These are phyloP conservation scores for Aspergillus hortae DNA, from an alignment of 2,329 filamentous ascomycete genomes.

Conservation along the genomic window DNA sequence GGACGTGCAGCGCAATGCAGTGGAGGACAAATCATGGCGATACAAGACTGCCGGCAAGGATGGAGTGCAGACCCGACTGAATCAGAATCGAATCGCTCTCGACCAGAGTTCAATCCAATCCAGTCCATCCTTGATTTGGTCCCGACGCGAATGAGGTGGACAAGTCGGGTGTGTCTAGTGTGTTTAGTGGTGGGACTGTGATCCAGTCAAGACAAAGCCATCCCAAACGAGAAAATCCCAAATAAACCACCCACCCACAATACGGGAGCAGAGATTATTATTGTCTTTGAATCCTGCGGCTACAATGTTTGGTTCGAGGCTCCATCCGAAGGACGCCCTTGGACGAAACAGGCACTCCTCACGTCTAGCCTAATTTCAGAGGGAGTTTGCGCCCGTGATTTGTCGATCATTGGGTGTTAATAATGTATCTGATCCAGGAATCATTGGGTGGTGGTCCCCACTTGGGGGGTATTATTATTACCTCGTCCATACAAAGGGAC, in stretches of 20 bases:
- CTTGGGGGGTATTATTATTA: conserved; percentile 11
- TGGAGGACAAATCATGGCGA: not conserved
- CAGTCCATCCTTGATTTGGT: too few relatives aligned
- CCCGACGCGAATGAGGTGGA: not conserved
- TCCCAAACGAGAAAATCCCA: not conserved
- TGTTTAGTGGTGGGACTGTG: too few relatives aligned
- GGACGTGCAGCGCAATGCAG: not conserved
- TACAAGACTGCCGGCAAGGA: not conserved
- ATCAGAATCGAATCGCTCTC: too few relatives aligned
- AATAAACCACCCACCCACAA: not conserved
- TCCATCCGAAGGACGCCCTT: too few relatives aligned
- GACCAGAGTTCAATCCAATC: too few relatives aligned
- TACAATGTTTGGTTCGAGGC: too few relatives aligned
- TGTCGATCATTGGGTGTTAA: conserved; percentile 12
- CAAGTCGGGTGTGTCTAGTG: not conserved
- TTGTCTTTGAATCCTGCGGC: not conserved
- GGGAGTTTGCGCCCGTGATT: conserved; percentile 10
- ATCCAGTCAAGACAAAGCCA: too few relatives aligned
- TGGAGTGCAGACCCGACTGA: not conserved
- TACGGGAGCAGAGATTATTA: not conserved
- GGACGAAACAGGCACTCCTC: conserved; percentile 7
- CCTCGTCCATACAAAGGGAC: not conserved
- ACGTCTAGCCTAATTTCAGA: conserved; percentile 12
- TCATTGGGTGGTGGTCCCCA: conserved; percentile 15
- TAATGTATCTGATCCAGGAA: conserved; percentile 14